Percentiles rank a stretch among this genome's conserved stretches.
phyloP scores from a whole-genome alignment of 495 filamentous ascomycete species.

The Bathelium albidoporum region DNA sequence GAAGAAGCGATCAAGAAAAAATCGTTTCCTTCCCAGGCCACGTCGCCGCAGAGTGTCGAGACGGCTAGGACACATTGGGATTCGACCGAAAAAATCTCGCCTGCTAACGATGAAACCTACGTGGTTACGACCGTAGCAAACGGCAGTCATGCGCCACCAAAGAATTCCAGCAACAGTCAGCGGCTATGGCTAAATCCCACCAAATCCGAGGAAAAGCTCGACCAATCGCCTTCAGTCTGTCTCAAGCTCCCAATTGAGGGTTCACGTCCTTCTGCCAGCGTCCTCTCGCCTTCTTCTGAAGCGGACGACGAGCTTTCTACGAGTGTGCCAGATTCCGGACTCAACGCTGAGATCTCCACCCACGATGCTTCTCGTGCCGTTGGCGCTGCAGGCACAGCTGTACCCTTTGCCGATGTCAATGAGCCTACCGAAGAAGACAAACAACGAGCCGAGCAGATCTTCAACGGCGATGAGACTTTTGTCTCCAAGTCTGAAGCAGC shows the following conservation, averaged over 20 bases:
- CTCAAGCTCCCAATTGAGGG: slow-evolving; percentile 37
- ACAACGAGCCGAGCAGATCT: slow-evolving; percentile 70
- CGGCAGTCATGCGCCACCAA: not conserved
- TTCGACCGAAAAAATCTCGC: not conserved
- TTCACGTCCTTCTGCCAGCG: slow-evolving; percentile 14
- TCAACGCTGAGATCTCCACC: slow-evolving; percentile 29
- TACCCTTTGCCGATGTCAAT: slow-evolving; percentile 20
- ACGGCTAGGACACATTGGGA: not conserved
- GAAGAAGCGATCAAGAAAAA: not conserved
- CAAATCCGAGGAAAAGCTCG: slow-evolving; percentile 36
- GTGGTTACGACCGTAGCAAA: not conserved
- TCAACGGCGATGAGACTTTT: slow-evolving; percentile 72
- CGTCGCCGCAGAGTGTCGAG: not conserved
- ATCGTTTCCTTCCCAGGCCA: not conserved
- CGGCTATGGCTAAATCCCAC: slow-evolving; percentile 31
- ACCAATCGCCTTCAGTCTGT: slow-evolving; percentile 20
- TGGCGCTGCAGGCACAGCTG: slow-evolving; percentile 16
- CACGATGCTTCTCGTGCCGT: slow-evolving; percentile 13
- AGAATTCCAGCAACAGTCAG: slow-evolving; percentile 18
- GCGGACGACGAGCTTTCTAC: slow-evolving; percentile 14
- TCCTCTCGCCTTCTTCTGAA: slow-evolving; percentile 13
- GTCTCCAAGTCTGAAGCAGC: slow-evolving; percentile 68
- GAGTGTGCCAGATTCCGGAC: slow-evolving; percentile 39
- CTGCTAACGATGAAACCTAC: not conserved
- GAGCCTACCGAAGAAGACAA: slow-evolving; percentile 52